Evolutionary conservation across 2,329 filamentous ascomycete genomes (phyloP).

Genomic region (Talaromyces funiculosus): DNA sequence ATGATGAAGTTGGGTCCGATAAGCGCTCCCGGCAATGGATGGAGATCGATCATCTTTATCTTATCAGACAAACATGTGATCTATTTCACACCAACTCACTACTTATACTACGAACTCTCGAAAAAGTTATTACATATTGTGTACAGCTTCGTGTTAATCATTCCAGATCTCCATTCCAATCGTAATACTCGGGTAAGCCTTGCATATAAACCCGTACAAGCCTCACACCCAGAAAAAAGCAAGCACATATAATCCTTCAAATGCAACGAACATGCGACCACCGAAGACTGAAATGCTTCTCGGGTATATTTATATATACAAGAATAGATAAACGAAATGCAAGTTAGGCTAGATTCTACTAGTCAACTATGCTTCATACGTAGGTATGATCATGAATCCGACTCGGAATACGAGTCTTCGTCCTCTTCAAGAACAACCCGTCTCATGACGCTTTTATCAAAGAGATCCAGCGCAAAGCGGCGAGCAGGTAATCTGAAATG

Average conservation of each 20-base stretch:
- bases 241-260: background rate
- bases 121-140: background rate
- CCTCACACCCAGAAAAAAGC: background rate
- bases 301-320: background rate
- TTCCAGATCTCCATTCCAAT: background rate
- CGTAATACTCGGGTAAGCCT: background rate
- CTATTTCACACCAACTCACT: background rate
- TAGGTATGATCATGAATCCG: background rate
- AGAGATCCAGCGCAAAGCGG: slow-evolving; percentile 86
- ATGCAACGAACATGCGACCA: background rate
- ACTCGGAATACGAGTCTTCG: slow-evolving; percentile 1
- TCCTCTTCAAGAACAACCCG: slow-evolving; percentile 77
- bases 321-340: background rate
- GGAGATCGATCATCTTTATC: background rate
- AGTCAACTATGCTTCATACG: background rate
- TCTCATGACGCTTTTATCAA: slow-evolving; percentile 82
- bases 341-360: background rate
- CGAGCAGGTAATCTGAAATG: slow-evolving; percentile 83
- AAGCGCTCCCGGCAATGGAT: background rate
- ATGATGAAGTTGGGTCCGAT: background rate
- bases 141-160: background rate
- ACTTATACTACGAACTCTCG: background rate
- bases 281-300: background rate
- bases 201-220: background rate
- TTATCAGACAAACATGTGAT: background rate